phyloP scores from a whole-genome alignment of 2,329 filamentous ascomycete genomes.

The Keithomyces neogunnii region DNA sequence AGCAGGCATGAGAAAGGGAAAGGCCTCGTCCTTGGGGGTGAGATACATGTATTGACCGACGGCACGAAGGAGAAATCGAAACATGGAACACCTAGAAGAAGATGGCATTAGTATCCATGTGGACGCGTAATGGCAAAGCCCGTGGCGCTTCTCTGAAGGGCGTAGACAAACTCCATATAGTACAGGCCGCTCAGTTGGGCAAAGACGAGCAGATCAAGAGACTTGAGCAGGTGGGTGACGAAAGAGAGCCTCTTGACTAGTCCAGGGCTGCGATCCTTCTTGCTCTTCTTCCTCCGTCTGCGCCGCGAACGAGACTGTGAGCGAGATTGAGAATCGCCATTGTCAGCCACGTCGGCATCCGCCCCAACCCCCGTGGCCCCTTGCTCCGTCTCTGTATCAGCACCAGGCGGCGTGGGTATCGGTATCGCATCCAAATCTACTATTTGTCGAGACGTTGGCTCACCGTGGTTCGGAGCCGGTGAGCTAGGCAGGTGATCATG shows the following conservation, averaged over 20 bases:
- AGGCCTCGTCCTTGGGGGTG: conserved; percentile 51
- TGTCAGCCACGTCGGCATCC: conserved; percentile 1
- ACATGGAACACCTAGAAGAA: conserved; percentile 50
- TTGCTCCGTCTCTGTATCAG: not conserved
- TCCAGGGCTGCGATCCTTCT: conserved; percentile 30
- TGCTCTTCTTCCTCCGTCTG: conserved; percentile 27
- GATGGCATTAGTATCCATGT: not conserved
- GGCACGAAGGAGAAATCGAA: conserved; percentile 51
- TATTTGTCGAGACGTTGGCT: conserved; percentile 6
- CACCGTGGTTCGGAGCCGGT: conserved; percentile 23
- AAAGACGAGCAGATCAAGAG: conserved; percentile 55
- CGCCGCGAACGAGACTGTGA: conserved; percentile 20
- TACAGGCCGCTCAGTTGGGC: conserved; percentile 58
- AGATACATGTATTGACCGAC: conserved; percentile 55
- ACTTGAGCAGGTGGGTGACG: conserved; percentile 50
- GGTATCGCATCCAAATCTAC: not conserved
- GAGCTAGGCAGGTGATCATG: conserved; percentile 37
- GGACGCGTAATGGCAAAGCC: too few relatives aligned
- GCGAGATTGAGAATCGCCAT: conserved; percentile 11
- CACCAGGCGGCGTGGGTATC: not conserved
- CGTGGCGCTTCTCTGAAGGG: too few relatives aligned
- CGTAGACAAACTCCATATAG: conserved; percentile 55
- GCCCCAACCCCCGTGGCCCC: conserved; percentile 5
- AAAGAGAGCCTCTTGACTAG: conserved; percentile 52
- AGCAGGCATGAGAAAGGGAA: conserved; percentile 47